Evolutionary conservation across 2,329 filamentous ascomycete species (phyloP).

Genomic region (Fusarium austroafricanum): DNA sequence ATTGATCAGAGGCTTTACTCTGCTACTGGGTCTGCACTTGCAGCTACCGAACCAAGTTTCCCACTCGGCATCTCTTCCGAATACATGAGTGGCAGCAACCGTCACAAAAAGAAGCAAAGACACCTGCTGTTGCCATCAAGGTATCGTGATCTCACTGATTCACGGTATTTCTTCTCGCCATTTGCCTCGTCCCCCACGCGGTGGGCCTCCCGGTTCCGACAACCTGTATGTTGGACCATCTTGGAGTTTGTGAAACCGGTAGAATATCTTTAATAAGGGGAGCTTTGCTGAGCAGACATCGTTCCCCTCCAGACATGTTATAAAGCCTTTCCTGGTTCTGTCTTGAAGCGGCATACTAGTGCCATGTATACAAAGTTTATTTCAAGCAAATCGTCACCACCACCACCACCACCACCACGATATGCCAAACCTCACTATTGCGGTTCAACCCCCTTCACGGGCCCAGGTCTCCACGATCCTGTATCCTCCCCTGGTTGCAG

Average conservation of each 20-base stretch:
- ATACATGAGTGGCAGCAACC: not conserved
- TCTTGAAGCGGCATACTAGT: slow-evolving; percentile 15
- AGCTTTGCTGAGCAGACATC: slow-evolving; percentile 4
- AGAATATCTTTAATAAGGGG: not conserved
- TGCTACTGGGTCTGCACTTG: not conserved
- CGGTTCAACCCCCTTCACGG: slow-evolving; percentile 43
- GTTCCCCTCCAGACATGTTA: slow-evolving; percentile 16
- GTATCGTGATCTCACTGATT: not conserved
- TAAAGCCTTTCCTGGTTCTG: not conserved
- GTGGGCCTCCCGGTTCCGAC: not conserved
- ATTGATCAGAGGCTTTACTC: not conserved
- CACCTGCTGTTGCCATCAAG: not conserved
- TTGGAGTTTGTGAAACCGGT: not conserved
- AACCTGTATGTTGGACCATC: not conserved
- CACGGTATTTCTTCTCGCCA: not conserved
- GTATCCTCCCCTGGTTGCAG: slow-evolving; percentile 41
- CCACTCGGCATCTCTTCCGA: not conserved
- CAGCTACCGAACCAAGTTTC: not conserved
- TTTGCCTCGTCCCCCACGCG: not conserved
- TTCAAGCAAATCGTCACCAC: not conserved
- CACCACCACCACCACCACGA: not conserved
- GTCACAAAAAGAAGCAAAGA: not conserved
- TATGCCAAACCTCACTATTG: slow-evolving; percentile 38
- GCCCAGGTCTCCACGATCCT: slow-evolving; percentile 31
- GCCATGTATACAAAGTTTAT: not conserved